Conservation (phyloP, 441 rosid species). For the Sinapis alba region DNA sequence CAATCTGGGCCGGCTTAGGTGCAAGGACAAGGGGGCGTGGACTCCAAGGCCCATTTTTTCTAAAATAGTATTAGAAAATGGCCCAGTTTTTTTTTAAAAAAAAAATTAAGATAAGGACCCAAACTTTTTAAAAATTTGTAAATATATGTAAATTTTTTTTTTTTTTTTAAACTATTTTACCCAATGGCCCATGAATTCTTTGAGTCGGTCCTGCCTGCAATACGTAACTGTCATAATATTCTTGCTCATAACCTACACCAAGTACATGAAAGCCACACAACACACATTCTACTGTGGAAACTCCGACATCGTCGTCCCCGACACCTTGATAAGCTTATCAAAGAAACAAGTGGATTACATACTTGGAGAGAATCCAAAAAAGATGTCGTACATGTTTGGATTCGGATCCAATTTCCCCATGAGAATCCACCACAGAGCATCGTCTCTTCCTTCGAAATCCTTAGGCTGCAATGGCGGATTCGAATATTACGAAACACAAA, state of each 20-base stretch:
- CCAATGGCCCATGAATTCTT: too few species aligned
- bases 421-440: conserved; percentile 80
- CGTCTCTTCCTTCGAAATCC: conserved; percentile 68
- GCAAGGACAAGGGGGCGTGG: too few species aligned
- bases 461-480: conserved; percentile 73
- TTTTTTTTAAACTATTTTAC: too few species aligned
- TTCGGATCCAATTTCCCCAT: conserved; percentile 66
- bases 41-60: too few species aligned
- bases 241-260: conserved; percentile 78
- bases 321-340: conserved; percentile 50
- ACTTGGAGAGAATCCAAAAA: conserved; percentile 68
- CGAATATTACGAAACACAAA: conserved; percentile 49
- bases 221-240: conserved; percentile 78
- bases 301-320: conserved; percentile 48
- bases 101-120: too few species aligned
- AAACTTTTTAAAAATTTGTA: too few species aligned
- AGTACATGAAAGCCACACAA: conserved; percentile 66
- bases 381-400: conserved; percentile 90
- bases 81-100: too few species aligned
- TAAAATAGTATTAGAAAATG: too few species aligned
- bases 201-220: too few species aligned
- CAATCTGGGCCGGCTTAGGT: too few species aligned
- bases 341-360: conserved; percentile 80
- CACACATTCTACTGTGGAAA: conserved; percentile 68
- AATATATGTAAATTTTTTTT: too few species aligned